phyloP scores from a whole-genome alignment of 1,139 yeast species.

The Debaryomyces udenii region DNA sequence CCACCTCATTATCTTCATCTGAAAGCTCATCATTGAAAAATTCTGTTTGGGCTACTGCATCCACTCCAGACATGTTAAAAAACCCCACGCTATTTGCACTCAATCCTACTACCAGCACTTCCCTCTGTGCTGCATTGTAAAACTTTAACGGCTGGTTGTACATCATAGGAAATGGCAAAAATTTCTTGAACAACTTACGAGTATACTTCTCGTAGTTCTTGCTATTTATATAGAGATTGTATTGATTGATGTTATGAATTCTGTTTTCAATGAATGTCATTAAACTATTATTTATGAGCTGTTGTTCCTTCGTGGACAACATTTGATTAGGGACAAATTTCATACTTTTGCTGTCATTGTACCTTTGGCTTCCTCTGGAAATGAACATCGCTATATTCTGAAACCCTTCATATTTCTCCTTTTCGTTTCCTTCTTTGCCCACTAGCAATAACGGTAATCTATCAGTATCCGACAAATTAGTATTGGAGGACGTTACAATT shows the following conservation, averaged over 20 bases:
- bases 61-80: conserved; percentile 25
- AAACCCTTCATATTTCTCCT: conserved; percentile 46
- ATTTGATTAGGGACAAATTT: conserved; percentile 1
- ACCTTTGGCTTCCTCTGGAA: conserved; percentile 27
- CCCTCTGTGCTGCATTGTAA: conserved; percentile 49
- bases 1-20: conserved; percentile 25
- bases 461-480: conserved; percentile 55
- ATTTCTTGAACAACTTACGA: conserved; percentile 57
- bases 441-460: conserved; percentile 58
- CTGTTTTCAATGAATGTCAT: conserved; percentile 40
- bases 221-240: conserved; percentile 61
- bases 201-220: conserved; percentile 68
- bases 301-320: conserved; percentile 17
- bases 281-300: conserved; percentile 28
- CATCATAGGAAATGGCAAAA: conserved; percentile 85
- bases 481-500: conserved; percentile 59
- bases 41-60: conserved; percentile 32
- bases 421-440: conserved; percentile 20
- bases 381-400: conserved; percentile 43
- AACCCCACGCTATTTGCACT: conserved; percentile 33
- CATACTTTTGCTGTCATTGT: conserved; percentile 2
- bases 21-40: conserved; percentile 26
- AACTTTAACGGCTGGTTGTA: conserved; percentile 70
- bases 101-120: conserved; percentile 46
- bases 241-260: conserved; percentile 56